Evolutionary conservation across 305 asterid species (phyloP), one percentile per base, ranked within the genome.

Genomic region (Caryopteris hybrid): DNA sequence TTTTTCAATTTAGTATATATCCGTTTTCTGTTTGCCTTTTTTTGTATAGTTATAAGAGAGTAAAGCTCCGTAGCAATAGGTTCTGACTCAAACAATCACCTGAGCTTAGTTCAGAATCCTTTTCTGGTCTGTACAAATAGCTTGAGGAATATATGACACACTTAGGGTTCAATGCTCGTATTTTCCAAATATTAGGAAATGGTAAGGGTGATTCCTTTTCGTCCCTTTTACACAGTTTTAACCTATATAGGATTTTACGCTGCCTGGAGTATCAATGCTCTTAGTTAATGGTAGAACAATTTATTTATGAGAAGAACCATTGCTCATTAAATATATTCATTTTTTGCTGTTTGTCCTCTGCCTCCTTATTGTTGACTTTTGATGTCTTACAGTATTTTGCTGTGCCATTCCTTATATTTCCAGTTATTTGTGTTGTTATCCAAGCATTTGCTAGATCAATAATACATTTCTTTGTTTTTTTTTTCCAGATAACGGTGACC

Each of bases 401-500:
- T 43, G 20, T 57, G 20, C 62, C 43, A 45, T 67, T 46, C 16
- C 42, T 29, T 41, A 48, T 54, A 53, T 61, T 38, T 53, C 22
- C 31, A 53, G 55, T 42, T 33, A 43, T 58, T 57, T 63, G 42
- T 55, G 43, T 56, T 64, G 33, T 50, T 64, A 38, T 42, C 48
- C 47, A 55, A 56, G 48, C 47, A 33, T 66, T 61, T 73, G 47
- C 34, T n/a, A 56, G 29, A 55, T 76, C 34, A 27, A 72, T 63
- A 27, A 18, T 68, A 39, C 59, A 20, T 69, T 76, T 53, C 42
- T 68, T 74, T 23, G 27, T 72, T 53, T 61, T 8, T 5, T 4
- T 25, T n/a, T 31, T 29, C 34, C 95, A 95, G 99, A 81, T 92
- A 50, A 88, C 95, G 41, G 95, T 95, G 51, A 74, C 94, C 66